Percentiles rank a stretch among this genome's conserved stretches.
Conservation (phyloP, 441 rosid species). For the Mallotus repandus region DNA sequence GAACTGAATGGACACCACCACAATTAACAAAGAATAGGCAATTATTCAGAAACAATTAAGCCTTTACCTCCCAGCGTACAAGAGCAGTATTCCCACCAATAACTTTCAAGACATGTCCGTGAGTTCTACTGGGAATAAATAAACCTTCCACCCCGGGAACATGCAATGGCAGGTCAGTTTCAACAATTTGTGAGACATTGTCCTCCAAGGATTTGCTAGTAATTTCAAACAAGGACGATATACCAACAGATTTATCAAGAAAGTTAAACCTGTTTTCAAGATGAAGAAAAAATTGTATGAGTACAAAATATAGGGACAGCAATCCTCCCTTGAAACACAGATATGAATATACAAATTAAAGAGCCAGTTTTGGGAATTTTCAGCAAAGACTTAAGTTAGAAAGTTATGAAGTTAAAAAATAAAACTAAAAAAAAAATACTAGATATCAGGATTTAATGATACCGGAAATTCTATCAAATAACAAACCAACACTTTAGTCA, state of each 20-base stretch:
- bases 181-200: constrained; percentile 61
- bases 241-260: constrained; percentile 84
- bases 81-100: constrained; percentile 64
- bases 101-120: constrained; percentile 70
- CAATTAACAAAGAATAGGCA: constrained; percentile 20
- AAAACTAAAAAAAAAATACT: background rate
- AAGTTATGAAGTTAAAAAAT: background rate
- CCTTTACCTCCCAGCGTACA: constrained; percentile 96
- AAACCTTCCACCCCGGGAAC: constrained; percentile 86
- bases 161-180: constrained; percentile 54
- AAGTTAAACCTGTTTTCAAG: constrained; percentile 72
- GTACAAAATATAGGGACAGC: constrained; percentile 3
- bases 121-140: constrained; percentile 71
- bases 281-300: constrained; percentile 15
- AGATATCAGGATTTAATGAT: background rate
- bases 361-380: background rate
- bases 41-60: constrained; percentile 21
- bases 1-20: constrained; percentile 11
- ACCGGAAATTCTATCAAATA: background rate
- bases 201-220: constrained; percentile 57
- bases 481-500: constrained; percentile 1
- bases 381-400: background rate
- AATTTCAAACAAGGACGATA: constrained; percentile 77
- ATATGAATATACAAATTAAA: background rate
- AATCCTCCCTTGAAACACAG: constrained; percentile 5